Evolutionary conservation across 495 filamentous ascomycete genomes (phyloP).

Genomic region (Massariosphaeria phaeospora): DNA sequence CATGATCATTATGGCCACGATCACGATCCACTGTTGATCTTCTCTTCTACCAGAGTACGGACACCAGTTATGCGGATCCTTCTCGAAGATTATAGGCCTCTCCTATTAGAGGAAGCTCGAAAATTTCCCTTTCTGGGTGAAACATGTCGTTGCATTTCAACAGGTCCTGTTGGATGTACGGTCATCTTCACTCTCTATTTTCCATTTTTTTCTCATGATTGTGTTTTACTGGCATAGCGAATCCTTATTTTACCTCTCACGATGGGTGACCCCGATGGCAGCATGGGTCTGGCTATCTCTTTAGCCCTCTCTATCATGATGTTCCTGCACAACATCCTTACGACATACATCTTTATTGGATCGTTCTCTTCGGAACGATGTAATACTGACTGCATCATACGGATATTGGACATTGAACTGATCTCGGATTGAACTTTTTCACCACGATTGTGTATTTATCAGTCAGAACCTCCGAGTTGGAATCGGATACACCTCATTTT

Average conservation of each 20-base stretch:
- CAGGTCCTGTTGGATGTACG: not conserved
- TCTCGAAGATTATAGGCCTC: not conserved
- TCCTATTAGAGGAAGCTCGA: not conserved
- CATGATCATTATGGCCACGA: constrained; percentile 8
- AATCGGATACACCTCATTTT: not conserved
- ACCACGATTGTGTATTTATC: constrained; percentile 24
- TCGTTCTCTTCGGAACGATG: not conserved
- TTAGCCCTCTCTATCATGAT: too few species aligned
- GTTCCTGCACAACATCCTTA: too few species aligned
- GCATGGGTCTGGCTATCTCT: not conserved
- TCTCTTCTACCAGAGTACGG: constrained; percentile 10
- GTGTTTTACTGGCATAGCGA: constrained; percentile 30
- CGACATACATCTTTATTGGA: not conserved
- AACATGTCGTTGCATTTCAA: constrained; percentile 7
- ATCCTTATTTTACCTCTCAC: constrained; percentile 5
- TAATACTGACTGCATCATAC: constrained; percentile 1
- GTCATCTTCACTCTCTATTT: constrained; percentile 2
- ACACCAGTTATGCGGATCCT: constrained; percentile 1
- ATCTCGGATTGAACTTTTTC: not conserved
- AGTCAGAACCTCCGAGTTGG: not conserved
- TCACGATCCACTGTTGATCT: not conserved
- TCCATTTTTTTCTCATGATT: constrained; percentile 17
- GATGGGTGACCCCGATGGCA: constrained; percentile 2
- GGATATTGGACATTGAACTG: not conserved
- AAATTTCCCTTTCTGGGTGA: too few species aligned